A percentile compares a stretch with the other conserved stretches of the same genome.
These are phyloP conservation scores for Lasiodiplodia theobromae DNA, from an alignment of 2,329 filamentous ascomycete species.

Conservation along the genomic window DNA sequence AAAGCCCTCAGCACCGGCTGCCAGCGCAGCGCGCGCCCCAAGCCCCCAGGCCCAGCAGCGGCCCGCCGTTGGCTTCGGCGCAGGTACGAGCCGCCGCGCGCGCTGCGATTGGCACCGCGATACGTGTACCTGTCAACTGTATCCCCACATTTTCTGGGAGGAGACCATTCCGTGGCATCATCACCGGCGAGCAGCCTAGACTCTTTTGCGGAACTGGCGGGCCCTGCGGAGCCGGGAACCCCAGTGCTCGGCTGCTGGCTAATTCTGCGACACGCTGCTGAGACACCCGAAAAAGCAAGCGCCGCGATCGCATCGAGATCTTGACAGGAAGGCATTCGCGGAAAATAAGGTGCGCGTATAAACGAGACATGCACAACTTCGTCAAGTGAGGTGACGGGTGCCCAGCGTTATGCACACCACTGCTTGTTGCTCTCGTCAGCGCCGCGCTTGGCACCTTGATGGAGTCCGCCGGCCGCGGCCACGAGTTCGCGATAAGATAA, in stretches of 20 bases:
- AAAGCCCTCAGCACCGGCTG: constrained; percentile 6
- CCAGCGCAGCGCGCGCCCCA: constrained; percentile 1
- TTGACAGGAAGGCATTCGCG: neutral
- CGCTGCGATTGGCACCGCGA: constrained; percentile 22
- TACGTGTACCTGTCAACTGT: constrained; percentile 20
- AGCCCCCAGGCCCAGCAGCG: neutral
- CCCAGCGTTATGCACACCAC: constrained; percentile 19
- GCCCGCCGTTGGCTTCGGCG: neutral
- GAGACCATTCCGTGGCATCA: constrained; percentile 15
- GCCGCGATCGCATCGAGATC: constrained; percentile 23
- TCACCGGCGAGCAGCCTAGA: constrained; percentile 15
- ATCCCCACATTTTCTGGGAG: constrained; percentile 21
- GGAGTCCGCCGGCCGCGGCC: neutral
- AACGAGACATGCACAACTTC: neutral
- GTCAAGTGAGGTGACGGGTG: constrained; percentile 5
- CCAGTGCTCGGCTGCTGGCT: constrained; percentile 21
- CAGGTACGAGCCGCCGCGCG: constrained; percentile 17
- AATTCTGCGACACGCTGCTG: constrained; percentile 22
- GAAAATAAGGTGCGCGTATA: constrained; percentile 1
- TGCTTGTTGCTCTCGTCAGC: constrained; percentile 19
- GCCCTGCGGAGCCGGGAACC: constrained; percentile 22
- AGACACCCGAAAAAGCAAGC: constrained; percentile 25
- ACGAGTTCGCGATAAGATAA: constrained; percentile 24
- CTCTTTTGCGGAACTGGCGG: constrained; percentile 10
- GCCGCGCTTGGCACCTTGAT: neutral